Base-by-base conservation (phyloP, 2,329 filamentous ascomycete genomes). In the Phyllosticta citrichinensis region DNA sequence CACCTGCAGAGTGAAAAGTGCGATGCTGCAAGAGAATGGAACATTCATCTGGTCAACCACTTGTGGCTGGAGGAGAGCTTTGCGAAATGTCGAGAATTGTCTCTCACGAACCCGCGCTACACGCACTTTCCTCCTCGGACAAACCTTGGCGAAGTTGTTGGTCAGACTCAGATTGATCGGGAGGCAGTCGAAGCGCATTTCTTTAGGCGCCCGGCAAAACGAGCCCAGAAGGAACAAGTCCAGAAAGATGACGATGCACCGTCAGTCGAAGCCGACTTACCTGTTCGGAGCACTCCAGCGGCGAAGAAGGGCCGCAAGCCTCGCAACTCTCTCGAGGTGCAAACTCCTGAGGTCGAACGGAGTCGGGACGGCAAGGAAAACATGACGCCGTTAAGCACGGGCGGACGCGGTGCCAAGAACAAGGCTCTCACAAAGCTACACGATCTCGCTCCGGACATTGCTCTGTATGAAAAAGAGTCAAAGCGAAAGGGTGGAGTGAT, bases 61-160 rank as follows among this genome's bases (percentile, higher is more conserved):
- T 80, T 99, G 0, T 99, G 94, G 94, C 82, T 99, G 54, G 94
- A 99, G 73, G 94, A 99, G 70, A 95, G 91, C 74, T 99, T 97
- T 70, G 91, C 93, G 1, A 91, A 88, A 71, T 96, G 91, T 77
- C 82, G 88, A 69, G 78, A 87, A 62, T 87, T 90, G 70, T 83
- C 84, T 0, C 76, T 92, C 22, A 87, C 88, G 3, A 83, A 89
- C 57, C 79, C 82, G 9, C 87, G 87, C 64, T 99, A 96, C 71
- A 90, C 83, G 0, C 87, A 91, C 70, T 99, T 97, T 66, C 94
- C 94, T 17, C 81, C 83, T 11, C 83, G 91, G 61, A 97, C 93
- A 2, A 97, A 99, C 70, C 80, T 99, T 5, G 89, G 91, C 57
- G 94, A 97, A 73, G 84, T 97, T 60, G 89, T 96, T 62, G 94